Conservation (phyloP, 805 yeast genomes). For the Kregervanrija delftensis region DNA sequence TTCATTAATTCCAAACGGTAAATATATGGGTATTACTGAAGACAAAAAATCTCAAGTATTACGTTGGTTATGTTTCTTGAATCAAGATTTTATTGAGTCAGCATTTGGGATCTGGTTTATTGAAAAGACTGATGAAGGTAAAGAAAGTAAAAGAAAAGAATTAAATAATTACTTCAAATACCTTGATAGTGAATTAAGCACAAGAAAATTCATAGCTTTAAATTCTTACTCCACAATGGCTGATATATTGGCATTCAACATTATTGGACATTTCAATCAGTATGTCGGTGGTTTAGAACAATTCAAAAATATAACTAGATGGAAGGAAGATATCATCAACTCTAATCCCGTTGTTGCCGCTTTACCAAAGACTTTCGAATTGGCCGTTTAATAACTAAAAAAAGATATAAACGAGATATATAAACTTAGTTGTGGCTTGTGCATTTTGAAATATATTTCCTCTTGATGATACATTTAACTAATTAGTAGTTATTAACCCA, state of each 20-base stretch:
- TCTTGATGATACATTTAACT: too few species aligned
- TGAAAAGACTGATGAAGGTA: constrained; percentile 2
- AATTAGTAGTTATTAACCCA: too few species aligned
- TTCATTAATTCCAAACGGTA: constrained; percentile 31
- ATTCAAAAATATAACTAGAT: constrained; percentile 1
- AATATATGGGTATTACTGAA: constrained; percentile 49
- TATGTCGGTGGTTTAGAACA: neutral
- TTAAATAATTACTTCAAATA: neutral
- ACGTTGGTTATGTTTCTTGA: constrained; percentile 71
- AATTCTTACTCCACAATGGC: constrained; percentile 3
- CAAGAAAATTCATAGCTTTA: constrained; percentile 1
- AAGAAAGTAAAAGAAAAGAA: neutral
- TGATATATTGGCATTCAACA: constrained; percentile 3
- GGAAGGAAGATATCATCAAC: neutral
- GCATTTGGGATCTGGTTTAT: constrained; percentile 10
- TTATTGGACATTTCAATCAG: neutral
- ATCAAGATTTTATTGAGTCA: constrained; percentile 50
- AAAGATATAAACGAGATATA: too few species aligned
- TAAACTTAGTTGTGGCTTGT: too few species aligned
- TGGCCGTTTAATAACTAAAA: too few species aligned
- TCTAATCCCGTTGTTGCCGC: too few species aligned
- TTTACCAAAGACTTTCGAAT: too few species aligned
- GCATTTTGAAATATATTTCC: too few species aligned
- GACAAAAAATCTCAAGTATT: constrained; percentile 57
- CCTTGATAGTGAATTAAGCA: constrained; percentile 1